Percentiles rank a stretch among this genome's conserved stretches.
Conservation (phyloP, 345 rosid genomes). For the Sonneratia caseolaris region DNA sequence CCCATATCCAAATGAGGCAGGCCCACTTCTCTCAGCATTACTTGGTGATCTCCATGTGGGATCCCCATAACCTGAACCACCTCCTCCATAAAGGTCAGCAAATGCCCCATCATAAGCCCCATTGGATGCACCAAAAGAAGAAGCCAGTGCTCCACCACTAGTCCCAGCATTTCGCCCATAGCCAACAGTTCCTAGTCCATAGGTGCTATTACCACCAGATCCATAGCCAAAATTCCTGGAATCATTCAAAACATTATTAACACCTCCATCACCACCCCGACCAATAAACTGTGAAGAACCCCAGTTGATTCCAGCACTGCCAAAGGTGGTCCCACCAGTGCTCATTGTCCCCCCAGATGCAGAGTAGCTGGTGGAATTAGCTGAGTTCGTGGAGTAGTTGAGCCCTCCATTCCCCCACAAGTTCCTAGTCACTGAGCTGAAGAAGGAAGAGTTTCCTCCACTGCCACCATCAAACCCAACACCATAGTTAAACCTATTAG, state of each 20-base stretch:
- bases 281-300: slow-evolving; percentile 23
- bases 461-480: slow-evolving; percentile 49
- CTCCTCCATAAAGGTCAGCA: slow-evolving; percentile 23
- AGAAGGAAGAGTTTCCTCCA: slow-evolving; percentile 56
- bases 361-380: slow-evolving; percentile 32
- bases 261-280: slow-evolving; percentile 44
- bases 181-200: slow-evolving; percentile 37
- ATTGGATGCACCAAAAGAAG: slow-evolving; percentile 32
- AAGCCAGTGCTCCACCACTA: slow-evolving; percentile 25
- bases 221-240: slow-evolving; percentile 39
- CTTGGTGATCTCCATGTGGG: slow-evolving; percentile 47
- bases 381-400: slow-evolving; percentile 29
- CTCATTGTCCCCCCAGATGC: slow-evolving; percentile 43
- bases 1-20: slow-evolving; percentile 45
- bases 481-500: slow-evolving; percentile 40
- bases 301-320: slow-evolving; percentile 34
- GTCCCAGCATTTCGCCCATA: slow-evolving; percentile 46
- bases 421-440: slow-evolving; percentile 56
- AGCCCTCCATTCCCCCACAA: slow-evolving; percentile 69
- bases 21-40: slow-evolving; percentile 31
- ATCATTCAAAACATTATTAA: slow-evolving; percentile 25
- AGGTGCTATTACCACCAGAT: slow-evolving; percentile 40
- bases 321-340: slow-evolving; percentile 40
- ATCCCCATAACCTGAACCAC: slow-evolving; percentile 44
- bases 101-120: slow-evolving; percentile 47